phyloP scores from a whole-genome alignment of 805 yeast genomes.

The Starmera dryadoides region DNA sequence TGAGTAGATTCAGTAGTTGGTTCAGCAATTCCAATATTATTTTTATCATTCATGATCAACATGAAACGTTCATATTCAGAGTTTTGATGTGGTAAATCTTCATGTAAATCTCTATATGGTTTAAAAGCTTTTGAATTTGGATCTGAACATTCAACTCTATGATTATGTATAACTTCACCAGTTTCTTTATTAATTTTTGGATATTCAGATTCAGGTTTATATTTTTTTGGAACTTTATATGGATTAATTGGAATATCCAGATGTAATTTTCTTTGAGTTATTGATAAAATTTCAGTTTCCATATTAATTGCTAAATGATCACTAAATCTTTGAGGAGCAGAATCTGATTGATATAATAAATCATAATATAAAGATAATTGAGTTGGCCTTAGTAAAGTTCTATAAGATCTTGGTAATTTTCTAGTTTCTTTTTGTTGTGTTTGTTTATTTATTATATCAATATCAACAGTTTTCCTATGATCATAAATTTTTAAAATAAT shows the following conservation, averaged over 20 bases:
- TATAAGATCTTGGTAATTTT: conserved; percentile 54
- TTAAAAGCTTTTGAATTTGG: conserved; percentile 32
- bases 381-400: conserved; percentile 75
- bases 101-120: conserved; percentile 48
- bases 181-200: conserved; percentile 30
- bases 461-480: conserved; percentile 46
- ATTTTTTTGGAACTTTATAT: conserved; percentile 35
- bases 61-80: conserved; percentile 88
- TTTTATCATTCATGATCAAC: conserved; percentile 54
- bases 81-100: conserved; percentile 65
- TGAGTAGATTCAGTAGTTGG: conserved; percentile 37
- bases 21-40: conserved; percentile 26
- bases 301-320: conserved; percentile 73
- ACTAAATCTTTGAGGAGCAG: conserved; percentile 56
- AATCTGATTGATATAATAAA: conserved; percentile 75
- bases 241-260: conserved; percentile 71
- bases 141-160: conserved; percentile 31
- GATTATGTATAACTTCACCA: conserved; percentile 26
- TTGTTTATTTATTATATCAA: conserved; percentile 5
- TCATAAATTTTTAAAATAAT: conserved; percentile 81
- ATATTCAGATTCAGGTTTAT: conserved; percentile 38
- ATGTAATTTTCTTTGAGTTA: conserved; percentile 73
- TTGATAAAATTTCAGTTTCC: conserved; percentile 80
- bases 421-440: conserved; percentile 8
- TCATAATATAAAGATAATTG: conserved; percentile 80